A percentile compares a stretch with the other conserved stretches of the same genome.
Evolutionary conservation across 257 asterid species (phyloP).

Genomic region (Nicotiana undulata): DNA sequence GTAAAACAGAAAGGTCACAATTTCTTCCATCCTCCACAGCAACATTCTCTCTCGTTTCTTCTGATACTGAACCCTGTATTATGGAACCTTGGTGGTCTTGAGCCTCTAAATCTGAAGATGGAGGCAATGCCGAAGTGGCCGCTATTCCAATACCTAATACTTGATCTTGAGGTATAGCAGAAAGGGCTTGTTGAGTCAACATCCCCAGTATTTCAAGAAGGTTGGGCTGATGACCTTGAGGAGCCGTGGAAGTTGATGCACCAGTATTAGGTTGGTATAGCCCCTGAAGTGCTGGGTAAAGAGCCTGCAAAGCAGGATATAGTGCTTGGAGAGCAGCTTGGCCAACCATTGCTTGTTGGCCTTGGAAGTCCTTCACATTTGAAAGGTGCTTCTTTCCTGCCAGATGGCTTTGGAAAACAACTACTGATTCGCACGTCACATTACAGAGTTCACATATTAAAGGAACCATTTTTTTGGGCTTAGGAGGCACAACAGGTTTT

Average conservation of each 20-base stretch:
- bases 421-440: slow-evolving; percentile 43
- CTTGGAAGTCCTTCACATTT: slow-evolving; percentile 45
- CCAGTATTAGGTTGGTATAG: slow-evolving; percentile 19
- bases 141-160: not conserved
- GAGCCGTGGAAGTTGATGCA: slow-evolving; percentile 25
- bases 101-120: slow-evolving; percentile 3
- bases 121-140: slow-evolving; percentile 3
- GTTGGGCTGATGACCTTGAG: slow-evolving; percentile 27
- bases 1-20: not conserved
- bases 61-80: not conserved
- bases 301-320: slow-evolving; percentile 33
- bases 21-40: not conserved
- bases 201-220: slow-evolving; percentile 15
- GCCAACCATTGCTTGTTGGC: slow-evolving; percentile 31
- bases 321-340: slow-evolving; percentile 36
- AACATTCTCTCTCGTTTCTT: not conserved
- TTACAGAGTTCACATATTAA: slow-evolving; percentile 55
- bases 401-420: slow-evolving; percentile 53
- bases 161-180: slow-evolving; percentile 18
- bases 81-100: slow-evolving; percentile 7
- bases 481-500: slow-evolving; percentile 26
- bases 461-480: slow-evolving; percentile 44
- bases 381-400: slow-evolving; percentile 53
- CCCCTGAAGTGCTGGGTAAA: slow-evolving; percentile 25
- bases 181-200: slow-evolving; percentile 14